Evolutionary conservation across 2,329 filamentous ascomycete genomes (phyloP).

Genomic region (Penicillium sp.): DNA sequence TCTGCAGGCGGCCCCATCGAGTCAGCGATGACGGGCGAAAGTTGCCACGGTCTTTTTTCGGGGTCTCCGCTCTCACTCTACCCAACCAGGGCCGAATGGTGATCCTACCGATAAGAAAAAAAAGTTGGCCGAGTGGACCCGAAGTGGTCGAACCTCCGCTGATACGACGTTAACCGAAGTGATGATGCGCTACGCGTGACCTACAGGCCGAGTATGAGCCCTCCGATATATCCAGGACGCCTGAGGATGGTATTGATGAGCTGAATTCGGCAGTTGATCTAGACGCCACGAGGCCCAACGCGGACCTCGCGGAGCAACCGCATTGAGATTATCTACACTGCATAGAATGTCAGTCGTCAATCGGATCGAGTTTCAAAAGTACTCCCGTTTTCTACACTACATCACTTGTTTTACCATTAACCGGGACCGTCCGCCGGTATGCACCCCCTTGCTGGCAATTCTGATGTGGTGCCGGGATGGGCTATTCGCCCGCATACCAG

Average conservation of each 20-base stretch:
- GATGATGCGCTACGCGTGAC: neutral
- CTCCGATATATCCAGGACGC: neutral
- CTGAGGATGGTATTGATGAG: neutral
- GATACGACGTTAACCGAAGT: neutral
- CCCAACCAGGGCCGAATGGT: neutral
- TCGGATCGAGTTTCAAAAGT: neutral
- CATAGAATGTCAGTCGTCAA: neutral
- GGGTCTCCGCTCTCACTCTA: neutral
- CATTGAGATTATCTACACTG: neutral
- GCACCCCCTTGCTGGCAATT: conserved; percentile 16
- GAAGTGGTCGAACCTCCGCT: neutral
- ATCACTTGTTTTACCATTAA: conserved; percentile 4
- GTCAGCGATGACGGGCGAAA: neutral
- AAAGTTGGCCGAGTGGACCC: neutral
- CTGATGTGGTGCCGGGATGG: neutral
- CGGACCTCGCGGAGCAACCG: neutral
- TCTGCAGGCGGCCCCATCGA: neutral
- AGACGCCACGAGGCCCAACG: too few relatives aligned
- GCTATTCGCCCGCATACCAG: conserved; percentile 15
- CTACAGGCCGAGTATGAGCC: neutral
- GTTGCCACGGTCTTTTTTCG: neutral
- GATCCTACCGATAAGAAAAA: neutral
- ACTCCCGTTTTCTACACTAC: neutral
- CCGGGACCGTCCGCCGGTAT: conserved; percentile 9
- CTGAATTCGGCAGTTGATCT: neutral